These are phyloP conservation scores for Primulina eburnea DNA, from an alignment of 257 asterid species.

Conservation along the genomic window DNA sequence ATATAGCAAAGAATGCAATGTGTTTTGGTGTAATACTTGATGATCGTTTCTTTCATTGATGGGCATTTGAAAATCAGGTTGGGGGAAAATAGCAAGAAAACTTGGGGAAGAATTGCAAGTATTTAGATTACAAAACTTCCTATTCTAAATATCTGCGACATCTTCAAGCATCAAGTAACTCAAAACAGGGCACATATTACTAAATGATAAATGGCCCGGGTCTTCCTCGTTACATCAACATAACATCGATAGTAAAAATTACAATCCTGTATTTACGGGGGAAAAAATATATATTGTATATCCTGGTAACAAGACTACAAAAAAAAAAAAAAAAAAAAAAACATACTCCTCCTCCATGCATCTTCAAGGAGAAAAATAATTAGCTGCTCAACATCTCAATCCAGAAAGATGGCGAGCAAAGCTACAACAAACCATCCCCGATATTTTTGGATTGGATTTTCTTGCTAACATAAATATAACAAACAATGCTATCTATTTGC, in stretches of 20 bases:
- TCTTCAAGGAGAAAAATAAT: neutral
- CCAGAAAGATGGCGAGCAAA: neutral
- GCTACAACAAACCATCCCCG: neutral
- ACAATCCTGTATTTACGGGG: neutral
- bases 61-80: neutral
- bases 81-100: neutral
- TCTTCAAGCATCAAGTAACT: neutral
- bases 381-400: slow-evolving; percentile 12
- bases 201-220: too few relatives aligned
- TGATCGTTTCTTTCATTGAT: neutral
- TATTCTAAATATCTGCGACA: neutral
- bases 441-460: neutral
- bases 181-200: neutral
- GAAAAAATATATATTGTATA: too few relatives aligned
- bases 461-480: slow-evolving; percentile 8
- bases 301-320: neutral
- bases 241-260: too few relatives aligned
- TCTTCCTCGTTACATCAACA: neutral
- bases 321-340: too few relatives aligned
- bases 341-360: neutral
- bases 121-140: neutral
- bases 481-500: slow-evolving; percentile 45
- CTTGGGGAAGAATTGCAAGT: neutral
- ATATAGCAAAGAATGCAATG: too few relatives aligned
- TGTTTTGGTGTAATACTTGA: neutral